Conservation (phyloP, 345 rosid genomes). For the Litchi chinensis region DNA sequence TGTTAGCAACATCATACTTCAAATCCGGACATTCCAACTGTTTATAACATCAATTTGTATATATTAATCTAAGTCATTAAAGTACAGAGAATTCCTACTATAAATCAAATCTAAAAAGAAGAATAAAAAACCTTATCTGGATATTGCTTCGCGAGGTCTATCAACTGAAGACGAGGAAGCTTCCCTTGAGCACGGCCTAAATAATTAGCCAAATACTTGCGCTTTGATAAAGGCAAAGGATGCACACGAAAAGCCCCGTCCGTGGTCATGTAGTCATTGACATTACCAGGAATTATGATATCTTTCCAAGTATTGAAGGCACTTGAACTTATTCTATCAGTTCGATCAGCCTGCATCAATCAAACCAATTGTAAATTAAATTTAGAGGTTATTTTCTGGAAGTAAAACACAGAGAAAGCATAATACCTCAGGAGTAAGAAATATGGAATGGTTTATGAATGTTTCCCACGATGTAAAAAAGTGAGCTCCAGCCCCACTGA, state of each 20-base stretch:
- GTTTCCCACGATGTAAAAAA: slow-evolving; percentile 77
- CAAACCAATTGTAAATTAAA: not conserved
- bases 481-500: slow-evolving; percentile 78
- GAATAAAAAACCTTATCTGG: slow-evolving; percentile 64
- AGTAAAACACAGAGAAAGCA: not conserved
- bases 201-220: slow-evolving; percentile 85
- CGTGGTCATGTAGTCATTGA: slow-evolving; percentile 84
- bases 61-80: not conserved
- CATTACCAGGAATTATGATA: slow-evolving; percentile 91
- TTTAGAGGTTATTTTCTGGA: too few species aligned
- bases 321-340: slow-evolving; percentile 82
- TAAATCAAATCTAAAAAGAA: not conserved
- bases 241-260: slow-evolving; percentile 46
- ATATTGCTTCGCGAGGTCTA: slow-evolving; percentile 78
- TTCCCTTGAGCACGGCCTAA: slow-evolving; percentile 93
- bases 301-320: slow-evolving; percentile 99
- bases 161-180: slow-evolving; percentile 75
- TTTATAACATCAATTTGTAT: slow-evolving; percentile 14
- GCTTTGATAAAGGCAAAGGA: slow-evolving; percentile 76
- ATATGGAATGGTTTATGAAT: slow-evolving; percentile 69
- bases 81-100: too few species aligned
- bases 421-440: slow-evolving; percentile 81
- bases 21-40: slow-evolving; percentile 97
- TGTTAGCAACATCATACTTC: slow-evolving; percentile 81
- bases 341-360: slow-evolving; percentile 80